These are phyloP conservation scores for Entomophthora muscae DNA, from an alignment of 371 early-diverging fungal species.

Conservation along the genomic window DNA sequence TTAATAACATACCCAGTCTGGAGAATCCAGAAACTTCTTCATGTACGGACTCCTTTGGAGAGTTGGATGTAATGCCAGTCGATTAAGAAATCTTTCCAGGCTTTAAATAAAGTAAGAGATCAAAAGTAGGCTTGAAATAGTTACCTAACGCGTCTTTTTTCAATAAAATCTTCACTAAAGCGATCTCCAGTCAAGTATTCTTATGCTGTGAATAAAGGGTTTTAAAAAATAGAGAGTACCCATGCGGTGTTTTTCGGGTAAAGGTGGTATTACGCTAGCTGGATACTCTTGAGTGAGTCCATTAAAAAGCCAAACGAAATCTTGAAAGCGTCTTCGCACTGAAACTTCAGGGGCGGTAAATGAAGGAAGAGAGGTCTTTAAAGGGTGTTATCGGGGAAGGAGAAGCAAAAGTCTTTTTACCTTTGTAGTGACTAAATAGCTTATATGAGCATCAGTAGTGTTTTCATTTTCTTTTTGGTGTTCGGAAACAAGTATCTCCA, in stretches of 20 bases:
- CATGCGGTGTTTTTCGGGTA: constrained; percentile 80
- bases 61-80: constrained; percentile 77
- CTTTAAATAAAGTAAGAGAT: constrained; percentile 13
- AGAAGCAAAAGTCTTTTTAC: constrained; percentile 17
- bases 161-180: constrained; percentile 75
- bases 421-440: constrained; percentile 63
- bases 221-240: constrained; percentile 20
- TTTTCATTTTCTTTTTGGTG: constrained; percentile 77
- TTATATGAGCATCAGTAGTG: constrained; percentile 48
- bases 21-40: constrained; percentile 60
- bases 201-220: constrained; percentile 14
- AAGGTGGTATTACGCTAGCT: constrained; percentile 69
- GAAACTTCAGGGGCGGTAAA: constrained; percentile 25
- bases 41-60: constrained; percentile 47
- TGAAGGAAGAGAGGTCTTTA: constrained; percentile 31
- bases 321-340: constrained; percentile 77
- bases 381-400: not conserved
- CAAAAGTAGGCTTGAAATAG: not conserved
- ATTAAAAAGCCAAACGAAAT: constrained; percentile 77
- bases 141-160: constrained; percentile 48
- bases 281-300: constrained; percentile 52
- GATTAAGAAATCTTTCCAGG: constrained; percentile 57
- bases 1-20: constrained; percentile 37
- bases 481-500: constrained; percentile 41
- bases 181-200: constrained; percentile 90